Evolutionary conservation across 2,329 filamentous ascomycete genomes (phyloP).

Genomic region (Graphilbum fragrans): DNA sequence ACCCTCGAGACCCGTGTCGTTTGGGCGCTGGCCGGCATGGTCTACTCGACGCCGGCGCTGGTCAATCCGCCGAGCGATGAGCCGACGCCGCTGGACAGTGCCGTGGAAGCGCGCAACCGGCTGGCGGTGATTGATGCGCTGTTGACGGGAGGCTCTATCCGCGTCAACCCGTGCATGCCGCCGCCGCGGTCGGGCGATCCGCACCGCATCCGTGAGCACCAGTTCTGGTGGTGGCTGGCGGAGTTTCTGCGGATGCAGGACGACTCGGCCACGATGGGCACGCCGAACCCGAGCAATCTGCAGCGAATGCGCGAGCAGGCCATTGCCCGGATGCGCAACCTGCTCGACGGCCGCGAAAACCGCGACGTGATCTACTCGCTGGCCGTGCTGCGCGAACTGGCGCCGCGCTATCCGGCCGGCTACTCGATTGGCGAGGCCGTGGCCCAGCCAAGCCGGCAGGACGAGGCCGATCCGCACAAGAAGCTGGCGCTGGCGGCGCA

Average conservation of each 20-base stretch:
- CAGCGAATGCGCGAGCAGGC: constrained; percentile 50
- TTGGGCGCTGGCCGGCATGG: constrained; percentile 46
- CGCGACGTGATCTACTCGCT: constrained; percentile 86
- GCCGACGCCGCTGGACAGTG: constrained; percentile 43
- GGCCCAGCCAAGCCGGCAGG: constrained; percentile 42
- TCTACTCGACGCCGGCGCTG: constrained; percentile 24
- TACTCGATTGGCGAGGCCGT: constrained; percentile 25
- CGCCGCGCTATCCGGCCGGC: constrained; percentile 49
- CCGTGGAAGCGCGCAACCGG: constrained; percentile 53
- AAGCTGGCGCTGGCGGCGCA: constrained; percentile 58
- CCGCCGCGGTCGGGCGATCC: constrained; percentile 38
- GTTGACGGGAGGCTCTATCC: constrained; percentile 57
- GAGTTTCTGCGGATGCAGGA: constrained; percentile 55
- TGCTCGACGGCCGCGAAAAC: constrained; percentile 73
- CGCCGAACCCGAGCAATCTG: constrained; percentile 13
- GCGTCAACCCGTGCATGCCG: constrained; percentile 40
- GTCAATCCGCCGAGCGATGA: constrained; percentile 20
- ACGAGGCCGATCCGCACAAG: constrained; percentile 54
- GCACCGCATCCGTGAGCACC: constrained; percentile 49
- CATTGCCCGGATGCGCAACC: constrained; percentile 51
- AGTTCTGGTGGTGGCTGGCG: constrained; percentile 75
- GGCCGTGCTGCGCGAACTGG: constrained; percentile 64
- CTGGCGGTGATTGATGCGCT: constrained; percentile 67
- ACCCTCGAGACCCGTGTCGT: constrained; percentile 45
- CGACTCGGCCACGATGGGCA: constrained; percentile 16